Evolutionary conservation across 164 flowering plant species (phyloP).

Genomic region (Litsea cubeba): DNA sequence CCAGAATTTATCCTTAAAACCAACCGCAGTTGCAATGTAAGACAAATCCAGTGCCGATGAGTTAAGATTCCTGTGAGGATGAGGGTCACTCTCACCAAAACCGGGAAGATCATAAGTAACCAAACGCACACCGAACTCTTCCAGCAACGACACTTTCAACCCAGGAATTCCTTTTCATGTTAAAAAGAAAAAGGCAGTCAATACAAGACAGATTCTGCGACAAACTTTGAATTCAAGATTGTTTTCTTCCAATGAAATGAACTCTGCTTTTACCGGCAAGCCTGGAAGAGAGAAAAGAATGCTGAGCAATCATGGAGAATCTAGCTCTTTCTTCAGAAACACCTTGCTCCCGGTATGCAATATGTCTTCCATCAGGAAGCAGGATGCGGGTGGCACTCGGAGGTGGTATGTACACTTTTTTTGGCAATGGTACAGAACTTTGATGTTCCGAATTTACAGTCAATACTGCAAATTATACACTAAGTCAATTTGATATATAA

Average conservation of each 20-base stretch:
- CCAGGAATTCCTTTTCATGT: slow-evolving; percentile 69
- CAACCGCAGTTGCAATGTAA: slow-evolving; percentile 55
- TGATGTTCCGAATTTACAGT: slow-evolving; percentile 32
- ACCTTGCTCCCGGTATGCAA: slow-evolving; percentile 80
- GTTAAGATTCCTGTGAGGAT: slow-evolving; percentile 66
- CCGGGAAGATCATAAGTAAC: slow-evolving; percentile 98
- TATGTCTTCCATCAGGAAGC: slow-evolving; percentile 85
- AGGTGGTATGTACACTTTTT: slow-evolving; percentile 55
- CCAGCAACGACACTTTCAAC: slow-evolving; percentile 53
- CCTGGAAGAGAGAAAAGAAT: slow-evolving; percentile 86
- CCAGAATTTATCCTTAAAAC: slow-evolving; percentile 76
- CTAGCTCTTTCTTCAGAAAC: slow-evolving; percentile 73
- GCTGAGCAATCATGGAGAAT: slow-evolving; percentile 60
- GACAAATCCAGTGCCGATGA: slow-evolving; percentile 82
- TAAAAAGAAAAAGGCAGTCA: slow-evolving; percentile 4
- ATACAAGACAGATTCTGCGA: neutral
- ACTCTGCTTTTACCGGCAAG: slow-evolving; percentile 54
- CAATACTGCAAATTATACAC: slow-evolving; percentile 47
- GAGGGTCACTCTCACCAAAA: slow-evolving; percentile 99
- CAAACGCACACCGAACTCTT: slow-evolving; percentile 85
- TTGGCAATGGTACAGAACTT: slow-evolving; percentile 28
- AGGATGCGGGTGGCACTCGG: slow-evolving; percentile 60
- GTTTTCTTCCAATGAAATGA: neutral
- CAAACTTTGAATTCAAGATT: neutral
- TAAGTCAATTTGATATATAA: neutral